Base-by-base conservation (phyloP, 225 moss, liverwort and hornwort genomes). In the Polytrichum commune region DNA sequence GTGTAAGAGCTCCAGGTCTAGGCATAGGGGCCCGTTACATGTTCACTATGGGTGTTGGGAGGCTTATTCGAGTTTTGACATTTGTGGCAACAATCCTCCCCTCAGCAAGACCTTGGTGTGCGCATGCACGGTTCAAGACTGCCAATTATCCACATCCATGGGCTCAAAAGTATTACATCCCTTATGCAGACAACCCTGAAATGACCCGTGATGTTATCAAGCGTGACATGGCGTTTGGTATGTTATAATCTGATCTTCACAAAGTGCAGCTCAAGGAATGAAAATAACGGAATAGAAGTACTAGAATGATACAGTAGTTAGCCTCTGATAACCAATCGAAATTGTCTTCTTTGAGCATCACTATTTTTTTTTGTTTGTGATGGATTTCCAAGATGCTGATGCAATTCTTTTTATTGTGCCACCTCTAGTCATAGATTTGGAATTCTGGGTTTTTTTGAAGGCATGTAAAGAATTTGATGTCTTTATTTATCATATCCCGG, bases 41-140 rank as follows among this genome's bases (percentile, higher is more conserved):
- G 97, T 90, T 94, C 73, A 84, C 92, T 60, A 97, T 97, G 97
- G 97, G 91, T 2, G 76, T 90, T 4, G 97, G 97, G 24, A 77
- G 97, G 68, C 86, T 97, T 4, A 80, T 97, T 29, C 89, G 97
- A 16, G 94, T 97, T 18, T 56, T 94, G 79, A 97, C 97, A 23
- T 97, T 97, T 64, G 86, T 91, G 53, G 56, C 94, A 3, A 94
- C 97, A 24, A 97, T 84, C 26, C 81, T 97, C 54, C 96, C 96
- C 25, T 97, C 97, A 6, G 97, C 97, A 67, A 77, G 97, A 58
- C 94, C 97, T 13, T 97, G 97, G 97, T 97, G 97, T 80, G 92
- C 93, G 22, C 88, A 91, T n/a, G 76, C 89, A 2, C 89, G 92
- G 5, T 93, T 98, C 77, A 88, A 80, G 69, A 87, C 95, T 54